These are phyloP conservation scores for Diaporthe humulicola DNA, from an alignment of 2,329 filamentous ascomycete species.

Conservation along the genomic window DNA sequence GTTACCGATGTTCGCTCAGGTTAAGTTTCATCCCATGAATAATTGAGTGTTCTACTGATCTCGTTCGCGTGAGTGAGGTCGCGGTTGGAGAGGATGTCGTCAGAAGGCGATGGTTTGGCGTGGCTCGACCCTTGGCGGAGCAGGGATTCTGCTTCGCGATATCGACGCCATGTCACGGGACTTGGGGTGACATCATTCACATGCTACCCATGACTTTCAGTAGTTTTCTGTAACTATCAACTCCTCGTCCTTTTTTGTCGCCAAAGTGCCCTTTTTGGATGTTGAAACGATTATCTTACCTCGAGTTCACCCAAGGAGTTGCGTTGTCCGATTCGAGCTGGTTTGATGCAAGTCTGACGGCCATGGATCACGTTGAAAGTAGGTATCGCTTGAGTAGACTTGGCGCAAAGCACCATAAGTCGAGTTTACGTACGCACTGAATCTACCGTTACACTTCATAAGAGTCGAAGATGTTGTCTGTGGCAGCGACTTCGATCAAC, in stretches of 20 bases:
- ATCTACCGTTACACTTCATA: too few species aligned
- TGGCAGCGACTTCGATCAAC: too few species aligned
- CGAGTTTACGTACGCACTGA: too few species aligned
- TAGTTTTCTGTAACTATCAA: neutral
- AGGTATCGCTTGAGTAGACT: too few species aligned
- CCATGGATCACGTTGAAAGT: too few species aligned
- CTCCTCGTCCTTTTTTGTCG: neutral
- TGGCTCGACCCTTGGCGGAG: neutral
- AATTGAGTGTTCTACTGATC: neutral
- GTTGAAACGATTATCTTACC: too few species aligned
- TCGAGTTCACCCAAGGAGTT: too few species aligned
- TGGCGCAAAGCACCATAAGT: too few species aligned
- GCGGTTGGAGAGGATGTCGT: neutral
- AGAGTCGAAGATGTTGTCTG: too few species aligned
- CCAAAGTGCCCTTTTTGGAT: too few species aligned
- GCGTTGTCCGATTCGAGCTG: too few species aligned
- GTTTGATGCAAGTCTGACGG: too few species aligned
- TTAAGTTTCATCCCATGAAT: neutral
- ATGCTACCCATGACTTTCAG: neutral
- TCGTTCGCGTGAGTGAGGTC: neutral
- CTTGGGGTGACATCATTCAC: conserved; percentile 4
- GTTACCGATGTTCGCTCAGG: neutral
- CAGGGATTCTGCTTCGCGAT: conserved; percentile 28
- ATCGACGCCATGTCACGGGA: conserved; percentile 33
- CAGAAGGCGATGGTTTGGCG: neutral